Conservation (phyloP, 495 filamentous ascomycete genomes). For the Xylaria grammica region DNA sequence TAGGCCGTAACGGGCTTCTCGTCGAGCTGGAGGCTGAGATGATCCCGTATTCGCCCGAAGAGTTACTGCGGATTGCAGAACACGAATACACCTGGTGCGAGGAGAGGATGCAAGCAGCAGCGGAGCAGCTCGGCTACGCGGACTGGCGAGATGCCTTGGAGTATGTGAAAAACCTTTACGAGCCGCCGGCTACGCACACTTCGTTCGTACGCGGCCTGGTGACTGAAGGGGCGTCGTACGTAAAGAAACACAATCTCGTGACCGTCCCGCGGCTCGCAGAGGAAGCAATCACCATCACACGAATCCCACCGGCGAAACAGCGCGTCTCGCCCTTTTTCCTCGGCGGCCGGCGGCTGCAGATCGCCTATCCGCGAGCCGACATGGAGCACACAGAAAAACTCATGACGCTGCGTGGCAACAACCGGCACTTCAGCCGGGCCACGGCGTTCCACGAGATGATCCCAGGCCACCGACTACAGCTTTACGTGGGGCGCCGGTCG, state of each 20-base stretch:
- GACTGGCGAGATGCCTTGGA: constrained; percentile 56
- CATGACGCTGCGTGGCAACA: constrained; percentile 61
- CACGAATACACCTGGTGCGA: constrained; percentile 50
- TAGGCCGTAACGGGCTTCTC: constrained; percentile 50
- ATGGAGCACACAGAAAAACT: constrained; percentile 57
- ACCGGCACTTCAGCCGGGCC: constrained; percentile 55
- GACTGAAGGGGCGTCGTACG: constrained; percentile 46
- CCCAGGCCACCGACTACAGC: constrained; percentile 58
- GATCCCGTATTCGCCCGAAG: constrained; percentile 54
- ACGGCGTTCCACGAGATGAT: constrained; percentile 63
- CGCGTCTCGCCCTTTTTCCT: constrained; percentile 60
- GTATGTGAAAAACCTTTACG: constrained; percentile 56
- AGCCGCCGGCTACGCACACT: constrained; percentile 53
- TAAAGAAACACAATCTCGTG: constrained; percentile 53
- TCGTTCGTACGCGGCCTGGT: constrained; percentile 50
- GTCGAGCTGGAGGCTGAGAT: constrained; percentile 49
- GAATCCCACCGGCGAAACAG: constrained; percentile 56
- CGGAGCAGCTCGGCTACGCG: constrained; percentile 36
- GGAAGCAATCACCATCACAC: constrained; percentile 56
- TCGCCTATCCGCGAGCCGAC: constrained; percentile 54
- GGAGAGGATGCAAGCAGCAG: constrained; percentile 46
- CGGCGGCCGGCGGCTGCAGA: constrained; percentile 52
- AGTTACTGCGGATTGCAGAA: constrained; percentile 54
- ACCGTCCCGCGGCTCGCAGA: constrained; percentile 55
- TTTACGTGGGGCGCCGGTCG: constrained; percentile 47